Conservation (phyloP, 2,329 filamentous ascomycete genomes). For the Ascomycota sp. region DNA sequence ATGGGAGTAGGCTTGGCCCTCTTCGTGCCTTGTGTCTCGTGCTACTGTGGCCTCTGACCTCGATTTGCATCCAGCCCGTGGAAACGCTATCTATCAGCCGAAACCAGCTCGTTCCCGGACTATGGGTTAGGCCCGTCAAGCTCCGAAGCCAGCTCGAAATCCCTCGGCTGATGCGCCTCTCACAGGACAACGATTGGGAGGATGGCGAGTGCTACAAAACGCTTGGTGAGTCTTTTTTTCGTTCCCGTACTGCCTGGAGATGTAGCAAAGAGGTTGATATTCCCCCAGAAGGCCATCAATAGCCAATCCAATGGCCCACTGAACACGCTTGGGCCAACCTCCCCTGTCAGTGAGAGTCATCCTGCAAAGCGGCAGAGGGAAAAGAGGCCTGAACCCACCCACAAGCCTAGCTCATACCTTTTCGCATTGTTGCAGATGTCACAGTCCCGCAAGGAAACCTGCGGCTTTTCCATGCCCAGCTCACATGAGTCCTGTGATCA, state of each 20-base stretch:
- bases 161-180: neutral
- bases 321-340: constrained; percentile 1
- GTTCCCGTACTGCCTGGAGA: neutral
- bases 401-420: neutral
- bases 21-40: neutral
- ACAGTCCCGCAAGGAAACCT: no score
- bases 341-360: neutral
- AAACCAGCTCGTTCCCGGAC: constrained; percentile 17
- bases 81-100: constrained; percentile 12
- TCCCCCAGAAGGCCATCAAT: neutral
- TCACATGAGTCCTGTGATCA: neutral
- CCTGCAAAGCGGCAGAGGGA: constrained; percentile 1
- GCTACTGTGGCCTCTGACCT: constrained; percentile 1
- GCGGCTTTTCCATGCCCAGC: neutral
- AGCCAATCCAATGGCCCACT: neutral
- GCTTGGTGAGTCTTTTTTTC: neutral
- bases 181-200: neutral
- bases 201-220: neutral
- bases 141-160: neutral
- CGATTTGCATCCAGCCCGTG: constrained; percentile 7
- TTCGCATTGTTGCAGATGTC: neutral
- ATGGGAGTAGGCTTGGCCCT: constrained; percentile 11
- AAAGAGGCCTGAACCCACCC: neutral
- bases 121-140: constrained; percentile 15
- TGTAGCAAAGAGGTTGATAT: neutral